Conservation (phyloP, 2,329 filamentous ascomycete species). For the Fusarium cicatricum region DNA sequence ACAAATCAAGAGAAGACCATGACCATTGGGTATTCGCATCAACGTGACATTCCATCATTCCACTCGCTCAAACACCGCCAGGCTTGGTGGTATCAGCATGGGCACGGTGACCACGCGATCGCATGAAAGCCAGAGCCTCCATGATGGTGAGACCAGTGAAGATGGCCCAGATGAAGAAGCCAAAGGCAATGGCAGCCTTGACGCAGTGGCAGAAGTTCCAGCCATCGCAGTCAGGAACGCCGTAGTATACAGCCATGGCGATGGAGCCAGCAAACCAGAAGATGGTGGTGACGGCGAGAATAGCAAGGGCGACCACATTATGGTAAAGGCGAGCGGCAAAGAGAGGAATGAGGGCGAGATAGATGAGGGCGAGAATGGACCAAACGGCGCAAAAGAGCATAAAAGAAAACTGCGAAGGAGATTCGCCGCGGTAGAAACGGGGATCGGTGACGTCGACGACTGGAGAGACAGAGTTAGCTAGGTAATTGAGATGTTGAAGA, state of each 20-base stretch:
- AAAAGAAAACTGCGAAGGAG: conserved; percentile 73
- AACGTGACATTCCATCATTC: conserved; percentile 1
- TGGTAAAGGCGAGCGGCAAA: conserved; percentile 69
- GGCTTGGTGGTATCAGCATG: conserved; percentile 43
- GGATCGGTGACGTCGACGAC: conserved; percentile 49
- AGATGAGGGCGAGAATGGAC: conserved; percentile 75
- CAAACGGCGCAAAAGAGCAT: conserved; percentile 82
- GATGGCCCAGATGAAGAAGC: conserved; percentile 68
- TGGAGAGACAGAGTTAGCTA: conserved; percentile 13
- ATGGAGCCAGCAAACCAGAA: conserved; percentile 93
- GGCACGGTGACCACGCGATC: conserved; percentile 49
- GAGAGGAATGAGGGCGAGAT: conserved; percentile 73
- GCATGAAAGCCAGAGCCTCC: conserved; percentile 55
- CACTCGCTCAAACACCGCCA: conserved; percentile 19
- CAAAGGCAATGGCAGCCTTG: conserved; percentile 72
- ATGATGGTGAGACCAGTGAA: conserved; percentile 58
- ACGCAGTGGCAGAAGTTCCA: conserved; percentile 64
- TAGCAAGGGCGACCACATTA: conserved; percentile 68
- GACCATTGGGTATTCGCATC: neutral
- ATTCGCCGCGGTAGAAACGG: conserved; percentile 35
- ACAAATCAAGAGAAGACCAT: conserved; percentile 3
- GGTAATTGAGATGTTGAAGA: neutral
- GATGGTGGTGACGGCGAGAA: conserved; percentile 78
- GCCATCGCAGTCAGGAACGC: conserved; percentile 62
- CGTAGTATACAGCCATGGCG: conserved; percentile 73